Evolutionary conservation across 768 basidiomycete genomes (phyloP).

Genomic region (Boletus speciosus): DNA sequence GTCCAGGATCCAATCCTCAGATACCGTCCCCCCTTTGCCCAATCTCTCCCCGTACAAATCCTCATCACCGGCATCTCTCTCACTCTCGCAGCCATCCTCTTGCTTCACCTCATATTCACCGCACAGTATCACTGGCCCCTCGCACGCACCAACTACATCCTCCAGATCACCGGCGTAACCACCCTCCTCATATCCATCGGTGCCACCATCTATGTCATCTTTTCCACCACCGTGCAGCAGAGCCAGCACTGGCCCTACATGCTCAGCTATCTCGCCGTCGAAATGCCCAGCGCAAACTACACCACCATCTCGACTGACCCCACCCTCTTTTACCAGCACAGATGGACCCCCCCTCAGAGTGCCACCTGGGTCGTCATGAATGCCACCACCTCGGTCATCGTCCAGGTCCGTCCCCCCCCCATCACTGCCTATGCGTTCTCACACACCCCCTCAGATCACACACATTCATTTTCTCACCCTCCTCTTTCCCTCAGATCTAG

Average conservation of each 20-base stretch:
- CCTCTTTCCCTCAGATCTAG: slow-evolving; percentile 87
- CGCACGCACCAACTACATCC: slow-evolving; percentile 85
- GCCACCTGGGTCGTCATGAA: slow-evolving; percentile 88
- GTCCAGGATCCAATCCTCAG: slow-evolving; percentile 67
- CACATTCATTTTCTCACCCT: slow-evolving; percentile 98
- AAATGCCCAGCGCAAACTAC: slow-evolving; percentile 42
- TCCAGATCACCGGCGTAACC: slow-evolving; percentile 82
- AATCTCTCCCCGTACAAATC: slow-evolving; percentile 88
- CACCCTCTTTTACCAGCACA: slow-evolving; percentile 19
- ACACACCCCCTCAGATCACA: slow-evolving; percentile 59
- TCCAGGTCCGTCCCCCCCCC: slow-evolving; percentile 58
- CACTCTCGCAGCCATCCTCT: slow-evolving; percentile 78
- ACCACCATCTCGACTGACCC: slow-evolving; percentile 19
- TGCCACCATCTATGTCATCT: slow-evolving; percentile 74
- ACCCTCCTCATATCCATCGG: slow-evolving; percentile 75
- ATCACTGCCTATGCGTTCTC: neutral
- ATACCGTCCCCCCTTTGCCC: slow-evolving; percentile 77
- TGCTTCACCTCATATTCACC: slow-evolving; percentile 92
- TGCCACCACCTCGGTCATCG: slow-evolving; percentile 75
- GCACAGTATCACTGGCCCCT: slow-evolving; percentile 95
- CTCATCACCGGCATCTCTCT: slow-evolving; percentile 81
- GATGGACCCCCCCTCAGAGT: slow-evolving; percentile 63
- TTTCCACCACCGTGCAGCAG: slow-evolving; percentile 54
- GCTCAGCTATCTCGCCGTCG: slow-evolving; percentile 86
- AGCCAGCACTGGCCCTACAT: slow-evolving; percentile 91